phyloP scores from a whole-genome alignment of 1,284 basidiomycete species.

The Cryptococcus sp. region DNA sequence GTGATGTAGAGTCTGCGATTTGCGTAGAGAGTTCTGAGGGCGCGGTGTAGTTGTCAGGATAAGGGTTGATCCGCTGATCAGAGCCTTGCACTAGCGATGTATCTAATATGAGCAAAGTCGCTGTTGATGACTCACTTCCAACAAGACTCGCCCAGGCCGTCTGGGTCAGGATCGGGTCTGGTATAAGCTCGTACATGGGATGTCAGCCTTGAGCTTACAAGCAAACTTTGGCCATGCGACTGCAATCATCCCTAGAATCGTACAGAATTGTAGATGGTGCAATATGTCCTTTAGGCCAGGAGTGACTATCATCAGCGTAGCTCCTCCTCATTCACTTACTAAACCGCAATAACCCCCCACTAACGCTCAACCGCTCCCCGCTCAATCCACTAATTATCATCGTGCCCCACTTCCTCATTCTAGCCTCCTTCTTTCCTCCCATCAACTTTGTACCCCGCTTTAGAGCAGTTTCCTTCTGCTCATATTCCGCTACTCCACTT shows the following conservation, averaged over 20 bases:
- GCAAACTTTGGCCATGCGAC: conserved; percentile 90
- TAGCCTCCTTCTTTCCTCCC: conserved; percentile 27
- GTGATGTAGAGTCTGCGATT: conserved; percentile 63
- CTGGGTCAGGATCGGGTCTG: conserved; percentile 79
- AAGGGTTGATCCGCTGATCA: conserved; percentile 60
- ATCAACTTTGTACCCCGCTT: conserved; percentile 52
- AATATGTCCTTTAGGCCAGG: conserved; percentile 89
- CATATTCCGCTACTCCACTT: conserved; percentile 36
- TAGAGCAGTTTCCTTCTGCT: conserved; percentile 29
- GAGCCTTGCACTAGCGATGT: conserved; percentile 60
- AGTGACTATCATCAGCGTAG: conserved; percentile 59
- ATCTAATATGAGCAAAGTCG: conserved; percentile 52
- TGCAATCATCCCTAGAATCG: conserved; percentile 79
- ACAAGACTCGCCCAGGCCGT: conserved; percentile 81
- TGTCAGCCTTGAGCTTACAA: conserved; percentile 65
- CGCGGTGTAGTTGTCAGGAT: conserved; percentile 56
- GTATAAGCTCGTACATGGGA: conserved; percentile 7
- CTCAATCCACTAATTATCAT: conserved; percentile 88
- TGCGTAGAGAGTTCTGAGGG: conserved; percentile 66
- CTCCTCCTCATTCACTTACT: conserved; percentile 57
- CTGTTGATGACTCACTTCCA: conserved; percentile 62
- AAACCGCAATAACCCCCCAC: conserved; percentile 82
- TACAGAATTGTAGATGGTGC: conserved; percentile 77
- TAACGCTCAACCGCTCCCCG: conserved; percentile 77
- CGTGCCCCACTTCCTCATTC: conserved; percentile 62